Percentiles rank a stretch among this genome's conserved stretches.
Conservation (phyloP, 352 stramenopile genomes). For the Plasmopara halstedii region DNA sequence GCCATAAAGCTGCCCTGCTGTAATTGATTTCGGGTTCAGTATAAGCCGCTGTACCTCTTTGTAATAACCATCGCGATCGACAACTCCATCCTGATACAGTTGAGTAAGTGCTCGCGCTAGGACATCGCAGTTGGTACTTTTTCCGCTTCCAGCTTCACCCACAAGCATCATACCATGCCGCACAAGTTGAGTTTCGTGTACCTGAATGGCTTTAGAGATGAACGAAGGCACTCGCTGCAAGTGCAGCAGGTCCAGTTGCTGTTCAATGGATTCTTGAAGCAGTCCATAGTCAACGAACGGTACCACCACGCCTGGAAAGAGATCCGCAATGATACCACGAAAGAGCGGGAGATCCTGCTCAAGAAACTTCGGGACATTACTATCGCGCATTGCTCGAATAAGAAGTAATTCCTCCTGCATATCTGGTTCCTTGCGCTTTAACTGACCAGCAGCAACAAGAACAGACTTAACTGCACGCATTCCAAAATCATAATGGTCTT, state of each 20-base stretch:
- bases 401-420: slow-evolving; percentile 92
- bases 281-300: slow-evolving; percentile 92
- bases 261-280: slow-evolving; percentile 85
- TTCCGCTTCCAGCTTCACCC: slow-evolving; percentile 85
- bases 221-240: slow-evolving; percentile 83
- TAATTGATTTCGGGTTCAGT: slow-evolving; percentile 95
- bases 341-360: slow-evolving; percentile 93
- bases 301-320: slow-evolving; percentile 91
- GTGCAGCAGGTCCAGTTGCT: slow-evolving; percentile 61
- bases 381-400: slow-evolving; percentile 94
- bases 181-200: slow-evolving; percentile 88
- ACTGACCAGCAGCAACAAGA: slow-evolving; percentile 88
- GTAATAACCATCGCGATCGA: slow-evolving; percentile 82
- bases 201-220: slow-evolving; percentile 83
- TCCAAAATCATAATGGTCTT: slow-evolving; percentile 93
- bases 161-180: slow-evolving; percentile 94
- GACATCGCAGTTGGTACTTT: slow-evolving; percentile 81
- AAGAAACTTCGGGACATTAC: slow-evolving; percentile 94
- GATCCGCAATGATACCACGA: slow-evolving; percentile 89
- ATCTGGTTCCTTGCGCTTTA: slow-evolving; percentile 92
- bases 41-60: slow-evolving; percentile 82
- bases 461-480: slow-evolving; percentile 93
- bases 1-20: slow-evolving; percentile 91
- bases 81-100: slow-evolving; percentile 67
- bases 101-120: slow-evolving; percentile 65